These are phyloP conservation scores for Saccharomyces paradoxus DNA, from an alignment of 805 yeast genomes.

Conservation along the genomic window DNA sequence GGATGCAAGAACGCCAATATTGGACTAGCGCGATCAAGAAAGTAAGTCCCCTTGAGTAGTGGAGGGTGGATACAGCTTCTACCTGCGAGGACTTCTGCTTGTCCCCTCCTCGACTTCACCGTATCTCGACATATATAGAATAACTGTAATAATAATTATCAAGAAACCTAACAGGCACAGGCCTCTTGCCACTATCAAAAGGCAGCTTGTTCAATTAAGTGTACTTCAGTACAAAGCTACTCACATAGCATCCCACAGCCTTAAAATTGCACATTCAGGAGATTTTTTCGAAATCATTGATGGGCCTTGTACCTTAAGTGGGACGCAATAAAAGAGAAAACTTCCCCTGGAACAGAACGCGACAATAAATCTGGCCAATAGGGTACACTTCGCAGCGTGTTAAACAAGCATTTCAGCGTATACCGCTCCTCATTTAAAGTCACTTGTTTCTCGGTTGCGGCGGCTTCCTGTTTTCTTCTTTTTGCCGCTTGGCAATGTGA, in stretches of 20 bases:
- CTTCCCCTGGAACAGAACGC: background rate
- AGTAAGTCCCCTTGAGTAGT: background rate
- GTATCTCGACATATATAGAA: background rate
- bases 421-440: background rate
- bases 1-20: conserved; percentile 16
- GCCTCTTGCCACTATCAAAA: background rate
- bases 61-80: background rate
- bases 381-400: background rate
- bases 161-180: background rate
- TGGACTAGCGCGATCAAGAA: conserved; percentile 1
- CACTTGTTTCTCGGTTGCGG: background rate
- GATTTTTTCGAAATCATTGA: background rate
- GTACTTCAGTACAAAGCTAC: background rate
- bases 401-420: background rate
- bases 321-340: background rate
- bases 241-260: background rate
- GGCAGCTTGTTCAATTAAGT: too few species aligned
- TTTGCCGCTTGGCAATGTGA: background rate
- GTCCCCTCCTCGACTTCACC: background rate
- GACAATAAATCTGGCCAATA: background rate
- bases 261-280: background rate
- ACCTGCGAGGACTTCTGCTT: background rate
- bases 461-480: background rate
- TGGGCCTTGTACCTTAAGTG: background rate
- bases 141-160: background rate